Conservation (phyloP, 768 basidiomycete genomes). For the Psilocybe azurescens region DNA sequence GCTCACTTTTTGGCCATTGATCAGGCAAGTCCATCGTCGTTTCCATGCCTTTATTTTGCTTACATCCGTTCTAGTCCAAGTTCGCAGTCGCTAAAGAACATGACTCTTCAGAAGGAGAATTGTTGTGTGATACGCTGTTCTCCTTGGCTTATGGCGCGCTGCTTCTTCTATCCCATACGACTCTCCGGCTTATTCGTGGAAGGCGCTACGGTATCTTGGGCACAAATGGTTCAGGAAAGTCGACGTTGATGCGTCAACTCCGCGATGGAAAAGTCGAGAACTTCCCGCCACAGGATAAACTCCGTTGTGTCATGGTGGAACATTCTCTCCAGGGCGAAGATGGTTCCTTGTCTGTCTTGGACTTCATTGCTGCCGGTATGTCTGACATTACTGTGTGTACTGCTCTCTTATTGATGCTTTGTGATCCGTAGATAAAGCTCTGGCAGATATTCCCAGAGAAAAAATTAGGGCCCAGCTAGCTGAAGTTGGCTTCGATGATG, state of each 20-base stretch:
- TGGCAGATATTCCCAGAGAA: conserved; percentile 63
- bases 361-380: conserved; percentile 88
- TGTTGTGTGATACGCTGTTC: conserved; percentile 92
- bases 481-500: conserved; percentile 92
- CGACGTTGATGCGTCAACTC: conserved; percentile 94
- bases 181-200: conserved; percentile 86
- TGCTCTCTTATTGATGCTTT: neutral
- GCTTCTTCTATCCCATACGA: conserved; percentile 92
- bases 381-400: conserved; percentile 6
- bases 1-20: conserved; percentile 81
- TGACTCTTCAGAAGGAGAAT: conserved; percentile 75
- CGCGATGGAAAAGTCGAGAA: conserved; percentile 96
- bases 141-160: conserved; percentile 96
- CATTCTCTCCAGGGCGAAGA: conserved; percentile 97
- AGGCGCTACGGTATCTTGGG: conserved; percentile 95
- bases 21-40: conserved; percentile 44
- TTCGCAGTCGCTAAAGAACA: conserved; percentile 46
- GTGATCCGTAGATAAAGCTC: conserved; percentile 64
- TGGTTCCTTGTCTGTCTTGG: conserved; percentile 77
- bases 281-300: conserved; percentile 87
- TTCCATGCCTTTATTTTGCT: conserved; percentile 8
- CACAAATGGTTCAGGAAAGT: conserved; percentile 96
- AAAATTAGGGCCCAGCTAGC: conserved; percentile 81
- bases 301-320: conserved; percentile 96
- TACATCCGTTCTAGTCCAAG: conserved; percentile 53